Conservation (phyloP, 2,329 filamentous ascomycete genomes). For the Colletotrichum liaoningense region DNA sequence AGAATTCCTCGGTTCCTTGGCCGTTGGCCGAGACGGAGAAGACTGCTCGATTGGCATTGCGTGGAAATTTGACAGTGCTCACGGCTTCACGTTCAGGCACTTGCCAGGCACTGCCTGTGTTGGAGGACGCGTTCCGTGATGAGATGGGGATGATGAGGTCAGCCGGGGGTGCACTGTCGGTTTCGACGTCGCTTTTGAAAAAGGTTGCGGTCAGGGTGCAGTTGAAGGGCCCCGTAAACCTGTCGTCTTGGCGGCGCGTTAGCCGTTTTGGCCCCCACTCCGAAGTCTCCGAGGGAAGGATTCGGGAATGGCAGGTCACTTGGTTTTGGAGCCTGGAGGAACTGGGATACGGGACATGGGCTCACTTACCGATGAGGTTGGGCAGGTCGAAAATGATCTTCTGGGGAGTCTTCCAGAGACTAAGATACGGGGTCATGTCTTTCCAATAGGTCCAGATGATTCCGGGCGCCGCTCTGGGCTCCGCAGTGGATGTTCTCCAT, state of each 20-base stretch:
- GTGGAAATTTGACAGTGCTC: constrained; percentile 71
- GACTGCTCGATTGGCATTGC: constrained; percentile 75
- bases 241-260: constrained; percentile 53
- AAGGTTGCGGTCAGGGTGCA: constrained; percentile 81
- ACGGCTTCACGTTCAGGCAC: constrained; percentile 73
- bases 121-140: constrained; percentile 58
- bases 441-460: constrained; percentile 83
- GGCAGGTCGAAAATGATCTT: constrained; percentile 84
- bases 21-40: constrained; percentile 83
- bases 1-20: constrained; percentile 83
- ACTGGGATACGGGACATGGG: neutral
- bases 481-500: constrained; percentile 86
- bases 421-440: constrained; percentile 79
- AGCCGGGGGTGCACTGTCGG: constrained; percentile 59
- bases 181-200: constrained; percentile 62
- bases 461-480: constrained; percentile 73
- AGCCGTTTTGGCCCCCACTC: constrained; percentile 34
- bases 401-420: constrained; percentile 76
- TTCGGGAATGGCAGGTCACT: neutral
- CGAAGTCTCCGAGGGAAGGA: constrained; percentile 1
- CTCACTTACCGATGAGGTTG: constrained; percentile 68
- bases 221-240: constrained; percentile 80
- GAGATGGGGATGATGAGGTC: constrained; percentile 78
- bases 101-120: constrained; percentile 73
- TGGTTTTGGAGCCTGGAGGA: neutral